These are phyloP conservation scores for Galerina marginata DNA, from an alignment of 768 basidiomycete species.

Conservation along the genomic window DNA sequence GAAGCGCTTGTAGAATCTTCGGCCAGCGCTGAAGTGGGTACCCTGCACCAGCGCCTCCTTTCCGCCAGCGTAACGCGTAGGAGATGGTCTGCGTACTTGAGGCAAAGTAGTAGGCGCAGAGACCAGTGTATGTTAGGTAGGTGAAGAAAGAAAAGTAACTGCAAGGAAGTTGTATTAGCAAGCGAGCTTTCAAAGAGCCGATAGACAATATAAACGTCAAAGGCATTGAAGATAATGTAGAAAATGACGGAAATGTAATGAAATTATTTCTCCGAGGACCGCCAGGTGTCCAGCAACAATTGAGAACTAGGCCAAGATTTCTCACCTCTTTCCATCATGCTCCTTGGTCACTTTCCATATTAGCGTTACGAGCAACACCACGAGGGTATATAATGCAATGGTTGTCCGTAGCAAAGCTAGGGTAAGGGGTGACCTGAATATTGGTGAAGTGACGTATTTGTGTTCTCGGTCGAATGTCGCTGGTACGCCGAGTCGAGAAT, in stretches of 20 bases:
- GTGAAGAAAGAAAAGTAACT: constrained; percentile 75
- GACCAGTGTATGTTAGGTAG: constrained; percentile 62
- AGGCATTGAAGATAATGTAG: no score
- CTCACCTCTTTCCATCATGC: constrained; percentile 37
- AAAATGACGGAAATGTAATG: no score
- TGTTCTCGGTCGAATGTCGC: constrained; percentile 40
- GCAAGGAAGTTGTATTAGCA: constrained; percentile 1
- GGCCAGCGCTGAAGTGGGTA: constrained; percentile 71
- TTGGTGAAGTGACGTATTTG: constrained; percentile 53
- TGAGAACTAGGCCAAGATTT: background rate
- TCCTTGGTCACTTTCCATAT: constrained; percentile 36
- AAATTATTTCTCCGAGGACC: no score
- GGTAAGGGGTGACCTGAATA: constrained; percentile 44
- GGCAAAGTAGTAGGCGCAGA: constrained; percentile 67
- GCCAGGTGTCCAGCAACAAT: no score
- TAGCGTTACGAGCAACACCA: constrained; percentile 44
- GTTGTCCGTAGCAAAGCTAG: constrained; percentile 52
- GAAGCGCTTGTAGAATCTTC: constrained; percentile 56
- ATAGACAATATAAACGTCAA: background rate
- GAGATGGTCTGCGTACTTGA: constrained; percentile 55
- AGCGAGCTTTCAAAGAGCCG: no score
- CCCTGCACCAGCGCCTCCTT: constrained; percentile 28
- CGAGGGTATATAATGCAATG: constrained; percentile 56
- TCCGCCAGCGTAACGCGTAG: constrained; percentile 38
- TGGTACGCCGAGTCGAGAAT: constrained; percentile 20